phyloP scores from a whole-genome alignment of 2,329 filamentous ascomycete species.

The Cryphonectria nitschkei region DNA sequence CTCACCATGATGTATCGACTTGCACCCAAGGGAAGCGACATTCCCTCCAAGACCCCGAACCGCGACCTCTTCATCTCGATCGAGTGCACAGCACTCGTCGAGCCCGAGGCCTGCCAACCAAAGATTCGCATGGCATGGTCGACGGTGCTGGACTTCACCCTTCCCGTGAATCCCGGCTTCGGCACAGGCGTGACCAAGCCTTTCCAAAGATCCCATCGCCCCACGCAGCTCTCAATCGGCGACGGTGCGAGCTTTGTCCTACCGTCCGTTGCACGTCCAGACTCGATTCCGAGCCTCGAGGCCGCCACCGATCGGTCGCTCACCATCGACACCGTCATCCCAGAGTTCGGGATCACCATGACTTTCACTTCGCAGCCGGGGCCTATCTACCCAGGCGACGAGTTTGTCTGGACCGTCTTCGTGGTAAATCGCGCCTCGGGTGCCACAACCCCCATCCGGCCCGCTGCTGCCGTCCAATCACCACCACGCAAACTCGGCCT shows the following conservation, averaged over 20 bases:
- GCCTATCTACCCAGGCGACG: slow-evolving; percentile 63
- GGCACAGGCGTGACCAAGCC: slow-evolving; percentile 54
- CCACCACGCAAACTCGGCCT: slow-evolving; percentile 69
- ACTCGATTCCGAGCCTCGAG: slow-evolving; percentile 63
- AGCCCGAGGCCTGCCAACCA: slow-evolving; percentile 62
- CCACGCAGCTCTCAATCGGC: slow-evolving; percentile 66
- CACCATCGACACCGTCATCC: slow-evolving; percentile 48
- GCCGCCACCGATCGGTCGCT: slow-evolving; percentile 49
- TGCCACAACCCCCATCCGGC: slow-evolving; percentile 33
- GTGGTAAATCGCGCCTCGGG: slow-evolving; percentile 71
- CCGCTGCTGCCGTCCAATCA: slow-evolving; percentile 39
- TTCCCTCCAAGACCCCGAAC: slow-evolving; percentile 49
- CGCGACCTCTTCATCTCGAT: slow-evolving; percentile 64
- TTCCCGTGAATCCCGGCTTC: slow-evolving; percentile 66
- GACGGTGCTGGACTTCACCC: slow-evolving; percentile 70
- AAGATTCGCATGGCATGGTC: slow-evolving; percentile 69
- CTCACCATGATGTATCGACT: slow-evolving; percentile 75
- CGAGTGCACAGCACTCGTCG: slow-evolving; percentile 59
- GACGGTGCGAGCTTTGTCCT: slow-evolving; percentile 60
- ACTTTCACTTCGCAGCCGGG: slow-evolving; percentile 67
- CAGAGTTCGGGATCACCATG: slow-evolving; percentile 73
- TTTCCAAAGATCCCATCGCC: slow-evolving; percentile 65
- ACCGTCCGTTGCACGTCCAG: slow-evolving; percentile 60
- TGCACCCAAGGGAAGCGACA: slow-evolving; percentile 53
- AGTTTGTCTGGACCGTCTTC: slow-evolving; percentile 74